A percentile compares a stretch with the other conserved stretches of the same genome.
Conservation (phyloP, 129 eudicot genomes). For the Tagetes erecta region DNA sequence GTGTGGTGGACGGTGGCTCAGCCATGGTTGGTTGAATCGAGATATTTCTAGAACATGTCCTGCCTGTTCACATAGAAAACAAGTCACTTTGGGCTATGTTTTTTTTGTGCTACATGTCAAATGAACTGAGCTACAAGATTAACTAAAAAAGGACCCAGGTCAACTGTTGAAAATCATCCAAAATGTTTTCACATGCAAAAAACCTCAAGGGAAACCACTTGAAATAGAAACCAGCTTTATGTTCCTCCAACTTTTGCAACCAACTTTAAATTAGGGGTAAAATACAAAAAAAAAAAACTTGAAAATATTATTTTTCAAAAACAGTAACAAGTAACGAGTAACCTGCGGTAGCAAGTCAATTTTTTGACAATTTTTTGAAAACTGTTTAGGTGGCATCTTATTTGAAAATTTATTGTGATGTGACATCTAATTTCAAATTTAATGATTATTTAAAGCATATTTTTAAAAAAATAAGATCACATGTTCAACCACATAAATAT, state of each 20-base stretch:
- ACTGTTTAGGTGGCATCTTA: not conserved
- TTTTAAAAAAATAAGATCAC: not conserved
- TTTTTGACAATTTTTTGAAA: too few species aligned
- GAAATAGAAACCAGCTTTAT: not conserved
- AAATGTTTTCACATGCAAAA: not conserved
- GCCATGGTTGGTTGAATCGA: slow-evolving; percentile 29
- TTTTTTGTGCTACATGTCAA: not conserved
- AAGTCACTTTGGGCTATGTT: not conserved
- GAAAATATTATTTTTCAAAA: too few species aligned
- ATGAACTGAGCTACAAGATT: not conserved
- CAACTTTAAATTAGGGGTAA: too few species aligned
- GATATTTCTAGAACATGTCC: slow-evolving; percentile 19
- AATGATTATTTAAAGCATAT: too few species aligned
- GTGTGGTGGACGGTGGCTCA: slow-evolving; percentile 35
- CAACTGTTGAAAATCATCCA: not conserved
- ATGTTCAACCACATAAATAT: not conserved
- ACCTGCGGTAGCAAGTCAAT: not conserved
- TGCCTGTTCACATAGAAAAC: slow-evolving; percentile 21
- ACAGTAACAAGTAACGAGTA: too few species aligned
- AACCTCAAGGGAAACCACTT: not conserved
- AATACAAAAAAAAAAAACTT: too few species aligned
- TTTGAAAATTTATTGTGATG: not conserved
- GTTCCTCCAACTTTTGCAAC: too few species aligned
- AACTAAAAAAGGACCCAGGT: not conserved
- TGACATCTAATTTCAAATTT: not conserved